Evolutionary conservation across 192 early-diverging fungal genomes (phyloP).

Genomic region (Phycomyces nitens): DNA sequence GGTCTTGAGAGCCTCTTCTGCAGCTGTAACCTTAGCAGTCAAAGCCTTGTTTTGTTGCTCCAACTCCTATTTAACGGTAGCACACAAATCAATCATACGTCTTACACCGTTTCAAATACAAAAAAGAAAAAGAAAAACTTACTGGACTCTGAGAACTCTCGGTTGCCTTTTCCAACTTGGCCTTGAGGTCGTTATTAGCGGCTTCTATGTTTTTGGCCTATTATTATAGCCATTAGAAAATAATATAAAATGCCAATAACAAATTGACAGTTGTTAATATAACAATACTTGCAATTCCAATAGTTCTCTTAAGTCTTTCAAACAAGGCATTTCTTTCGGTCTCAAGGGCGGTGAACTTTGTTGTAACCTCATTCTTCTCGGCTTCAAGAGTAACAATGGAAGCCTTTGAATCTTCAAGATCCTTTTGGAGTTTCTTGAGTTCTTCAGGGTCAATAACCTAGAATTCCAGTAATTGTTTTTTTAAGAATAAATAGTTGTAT

Average conservation of each 20-base stretch:
- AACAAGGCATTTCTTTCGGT: background rate
- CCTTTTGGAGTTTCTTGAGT: background rate
- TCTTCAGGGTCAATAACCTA: background rate
- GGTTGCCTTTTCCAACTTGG: slow-evolving; percentile 1
- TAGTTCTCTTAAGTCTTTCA: background rate
- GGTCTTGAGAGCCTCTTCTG: background rate
- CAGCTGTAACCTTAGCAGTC: too few species aligned
- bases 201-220: background rate
- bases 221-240: too few species aligned
- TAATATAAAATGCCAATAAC: too few species aligned
- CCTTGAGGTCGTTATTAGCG: background rate
- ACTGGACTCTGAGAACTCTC: background rate
- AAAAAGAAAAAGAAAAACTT: too few species aligned
- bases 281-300: background rate
- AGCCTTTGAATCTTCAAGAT: background rate
- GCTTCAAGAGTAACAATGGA: background rate
- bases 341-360: background rate
- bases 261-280: too few species aligned
- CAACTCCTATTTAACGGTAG: too few species aligned
- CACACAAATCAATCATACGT: too few species aligned
- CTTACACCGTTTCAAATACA: too few species aligned
- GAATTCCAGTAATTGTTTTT: too few species aligned
- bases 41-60: too few species aligned
- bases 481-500: too few species aligned
- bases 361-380: background rate